Conservation (phyloP, 1,284 basidiomycete species). For the Trichosporon coremiiforme region DNA sequence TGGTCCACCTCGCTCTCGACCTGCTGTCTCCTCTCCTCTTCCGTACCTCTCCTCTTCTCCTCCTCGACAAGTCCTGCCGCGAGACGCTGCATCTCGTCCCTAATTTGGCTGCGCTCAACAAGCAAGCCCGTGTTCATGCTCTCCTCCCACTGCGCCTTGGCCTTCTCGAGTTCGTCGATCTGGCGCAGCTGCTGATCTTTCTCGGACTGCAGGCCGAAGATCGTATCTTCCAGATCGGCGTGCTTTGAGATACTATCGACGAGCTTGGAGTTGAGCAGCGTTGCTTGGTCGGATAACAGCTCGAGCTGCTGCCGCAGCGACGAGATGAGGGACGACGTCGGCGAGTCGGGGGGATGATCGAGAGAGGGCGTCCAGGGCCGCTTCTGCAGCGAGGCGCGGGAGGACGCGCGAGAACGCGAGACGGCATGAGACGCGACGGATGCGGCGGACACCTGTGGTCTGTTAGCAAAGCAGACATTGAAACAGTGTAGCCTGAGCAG, state of each 20-base stretch:
- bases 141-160: slow-evolving; percentile 57
- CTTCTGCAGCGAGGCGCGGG: slow-evolving; percentile 18
- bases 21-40: slow-evolving; percentile 72
- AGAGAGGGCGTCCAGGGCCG: slow-evolving; percentile 25
- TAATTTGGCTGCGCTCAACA: slow-evolving; percentile 89
- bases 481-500: not conserved
- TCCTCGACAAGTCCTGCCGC: slow-evolving; percentile 95
- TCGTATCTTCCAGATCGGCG: slow-evolving; percentile 87
- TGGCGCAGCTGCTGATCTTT: slow-evolving; percentile 62
- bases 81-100: slow-evolving; percentile 84
- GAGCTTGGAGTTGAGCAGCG: slow-evolving; percentile 87
- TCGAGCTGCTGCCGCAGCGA: slow-evolving; percentile 78
- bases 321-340: slow-evolving; percentile 63
- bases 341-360: slow-evolving; percentile 52
- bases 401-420: slow-evolving; percentile 23
- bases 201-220: slow-evolving; percentile 62
- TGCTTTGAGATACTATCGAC: slow-evolving; percentile 88
- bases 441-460: not conserved
- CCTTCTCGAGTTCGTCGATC: slow-evolving; percentile 69
- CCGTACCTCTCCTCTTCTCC: slow-evolving; percentile 84
- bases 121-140: slow-evolving; percentile 71
- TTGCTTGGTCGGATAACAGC: slow-evolving; percentile 85
- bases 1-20: slow-evolving; percentile 92
- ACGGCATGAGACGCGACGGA: not conserved
- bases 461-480: not conserved